phyloP scores from a whole-genome alignment of 306 rosid genomes.

The Dicorynia guianensis region DNA sequence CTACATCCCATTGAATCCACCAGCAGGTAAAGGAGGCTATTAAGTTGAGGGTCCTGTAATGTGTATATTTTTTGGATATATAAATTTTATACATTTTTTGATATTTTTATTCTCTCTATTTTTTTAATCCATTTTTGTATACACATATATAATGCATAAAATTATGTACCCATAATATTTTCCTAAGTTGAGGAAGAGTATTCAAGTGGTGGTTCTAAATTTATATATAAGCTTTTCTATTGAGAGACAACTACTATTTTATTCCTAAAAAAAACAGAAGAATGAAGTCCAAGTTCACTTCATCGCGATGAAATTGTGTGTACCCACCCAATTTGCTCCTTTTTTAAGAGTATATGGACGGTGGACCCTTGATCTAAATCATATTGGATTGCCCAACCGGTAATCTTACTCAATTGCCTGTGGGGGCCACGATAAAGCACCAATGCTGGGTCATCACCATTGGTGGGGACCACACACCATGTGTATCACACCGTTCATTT shows the following conservation, averaged over 20 bases:
- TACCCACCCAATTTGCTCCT: neutral
- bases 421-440: constrained; percentile 7
- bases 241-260: neutral
- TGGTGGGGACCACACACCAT: neutral
- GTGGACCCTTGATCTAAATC: constrained; percentile 34
- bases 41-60: too few relatives aligned
- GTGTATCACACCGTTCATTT: neutral
- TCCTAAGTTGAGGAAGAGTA: too few relatives aligned
- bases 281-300: neutral
- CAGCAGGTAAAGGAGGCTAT: too few relatives aligned
- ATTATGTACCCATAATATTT: too few relatives aligned
- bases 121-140: too few relatives aligned
- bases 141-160: too few relatives aligned
- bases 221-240: neutral
- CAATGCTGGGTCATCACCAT: neutral
- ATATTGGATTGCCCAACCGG: constrained; percentile 10
- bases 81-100: too few relatives aligned
- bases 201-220: constrained; percentile 7
- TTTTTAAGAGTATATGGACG: neutral
- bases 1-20: too few relatives aligned
- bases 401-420: constrained; percentile 8
- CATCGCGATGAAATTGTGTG: neutral
- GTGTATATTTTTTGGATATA: too few relatives aligned
- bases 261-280: neutral
- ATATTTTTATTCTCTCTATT: too few relatives aligned